A percentile compares a stretch with the other conserved stretches of the same genome.
Conservation (phyloP, 2,329 filamentous ascomycete species). For the Mycocentrospora acerina region DNA sequence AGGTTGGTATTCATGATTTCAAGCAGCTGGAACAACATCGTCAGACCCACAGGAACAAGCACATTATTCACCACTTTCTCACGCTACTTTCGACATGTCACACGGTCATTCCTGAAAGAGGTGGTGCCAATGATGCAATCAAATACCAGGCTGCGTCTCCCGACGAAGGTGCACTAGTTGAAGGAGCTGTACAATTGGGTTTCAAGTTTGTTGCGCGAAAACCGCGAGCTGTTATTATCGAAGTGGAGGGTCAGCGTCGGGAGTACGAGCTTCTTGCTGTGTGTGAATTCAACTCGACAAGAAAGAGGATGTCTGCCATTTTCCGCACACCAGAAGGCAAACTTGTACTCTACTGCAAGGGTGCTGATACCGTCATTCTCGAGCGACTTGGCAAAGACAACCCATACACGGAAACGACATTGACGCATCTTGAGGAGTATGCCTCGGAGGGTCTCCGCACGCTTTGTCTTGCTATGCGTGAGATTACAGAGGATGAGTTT, state of each 20-base stretch:
- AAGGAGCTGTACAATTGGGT: constrained; percentile 81
- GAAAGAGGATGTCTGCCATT: constrained; percentile 97
- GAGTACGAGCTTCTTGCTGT: constrained; percentile 93
- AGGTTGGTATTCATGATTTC: constrained; percentile 83
- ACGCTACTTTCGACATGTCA: constrained; percentile 87
- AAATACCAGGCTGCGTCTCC: constrained; percentile 98
- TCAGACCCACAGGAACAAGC: constrained; percentile 58
- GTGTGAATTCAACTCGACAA: constrained; percentile 98
- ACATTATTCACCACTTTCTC: constrained; percentile 81
- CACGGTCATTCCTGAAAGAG: constrained; percentile 91
- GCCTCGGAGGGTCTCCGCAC: constrained; percentile 94
- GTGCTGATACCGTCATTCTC: constrained; percentile 94
- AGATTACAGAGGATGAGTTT: constrained; percentile 86
- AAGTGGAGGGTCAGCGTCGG: constrained; percentile 66
- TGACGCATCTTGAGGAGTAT: constrained; percentile 97
- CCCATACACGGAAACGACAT: constrained; percentile 81
- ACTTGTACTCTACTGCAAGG: constrained; percentile 91
- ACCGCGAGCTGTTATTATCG: constrained; percentile 82
- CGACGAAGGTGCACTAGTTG: constrained; percentile 93
- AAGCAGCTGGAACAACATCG: constrained; percentile 72
- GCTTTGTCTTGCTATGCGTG: constrained; percentile 90
- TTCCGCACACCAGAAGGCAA: constrained; percentile 96
- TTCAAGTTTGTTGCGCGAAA: constrained; percentile 91
- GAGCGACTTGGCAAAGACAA: constrained; percentile 81
- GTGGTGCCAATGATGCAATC: constrained; percentile 78